Percentiles rank a stretch among this genome's conserved stretches.
Conservation (phyloP, 192 early-diverging fungal species). For the Coemansia sp. region DNA sequence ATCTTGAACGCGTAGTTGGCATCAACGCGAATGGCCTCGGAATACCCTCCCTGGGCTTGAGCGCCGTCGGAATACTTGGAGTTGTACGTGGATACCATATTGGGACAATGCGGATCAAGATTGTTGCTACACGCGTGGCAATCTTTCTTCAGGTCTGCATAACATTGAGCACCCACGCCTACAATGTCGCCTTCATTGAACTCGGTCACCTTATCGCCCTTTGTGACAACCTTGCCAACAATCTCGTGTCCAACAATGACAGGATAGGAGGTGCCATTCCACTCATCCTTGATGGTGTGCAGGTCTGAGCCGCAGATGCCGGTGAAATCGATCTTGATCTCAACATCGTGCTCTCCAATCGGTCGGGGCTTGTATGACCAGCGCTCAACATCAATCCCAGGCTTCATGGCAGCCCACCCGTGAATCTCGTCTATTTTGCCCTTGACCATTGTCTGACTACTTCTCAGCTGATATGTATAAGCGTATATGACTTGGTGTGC, state of each 20-base stretch:
- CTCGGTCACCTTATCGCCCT: constrained; percentile 59
- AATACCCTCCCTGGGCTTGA: constrained; percentile 59
- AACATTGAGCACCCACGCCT: constrained; percentile 70
- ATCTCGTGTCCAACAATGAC: constrained; percentile 71
- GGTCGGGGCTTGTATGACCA: constrained; percentile 63
- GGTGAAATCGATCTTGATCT: constrained; percentile 74
- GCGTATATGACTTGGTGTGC: neutral
- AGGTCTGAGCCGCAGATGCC: constrained; percentile 80
- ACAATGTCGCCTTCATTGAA: constrained; percentile 62
- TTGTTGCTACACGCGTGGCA: constrained; percentile 58
- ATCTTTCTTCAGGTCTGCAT: constrained; percentile 54
- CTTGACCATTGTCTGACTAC: constrained; percentile 20
- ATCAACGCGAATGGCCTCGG: constrained; percentile 62
- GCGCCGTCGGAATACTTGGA: constrained; percentile 57
- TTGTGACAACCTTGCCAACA: constrained; percentile 61
- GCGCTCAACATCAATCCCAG: constrained; percentile 39
- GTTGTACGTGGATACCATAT: constrained; percentile 58
- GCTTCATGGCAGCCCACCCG: constrained; percentile 48
- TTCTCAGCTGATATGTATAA: neutral
- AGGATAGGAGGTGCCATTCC: constrained; percentile 52
- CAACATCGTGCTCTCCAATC: constrained; percentile 62
- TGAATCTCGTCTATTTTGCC: constrained; percentile 51
- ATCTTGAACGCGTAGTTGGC: constrained; percentile 66
- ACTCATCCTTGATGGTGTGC: constrained; percentile 67
- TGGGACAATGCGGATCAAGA: constrained; percentile 47